Conservation (phyloP, 192 early-diverging fungal species). For the Backusella liffmaniae region DNA sequence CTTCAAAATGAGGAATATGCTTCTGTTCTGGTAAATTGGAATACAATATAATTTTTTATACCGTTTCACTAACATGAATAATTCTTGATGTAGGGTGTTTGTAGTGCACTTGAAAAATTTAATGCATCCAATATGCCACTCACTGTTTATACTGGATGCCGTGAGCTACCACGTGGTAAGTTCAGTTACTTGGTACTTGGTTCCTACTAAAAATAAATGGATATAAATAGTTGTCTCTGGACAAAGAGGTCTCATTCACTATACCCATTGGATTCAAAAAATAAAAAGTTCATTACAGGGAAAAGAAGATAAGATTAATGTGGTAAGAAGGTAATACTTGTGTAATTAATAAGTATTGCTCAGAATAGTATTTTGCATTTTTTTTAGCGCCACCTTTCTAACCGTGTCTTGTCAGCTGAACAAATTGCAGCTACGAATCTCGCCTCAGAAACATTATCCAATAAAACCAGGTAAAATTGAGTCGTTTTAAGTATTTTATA, state of each 20-base stretch:
- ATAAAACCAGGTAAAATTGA: background rate
- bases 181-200: background rate
- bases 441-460: background rate
- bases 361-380: background rate
- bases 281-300: background rate
- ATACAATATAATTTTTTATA: background rate
- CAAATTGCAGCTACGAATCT: background rate
- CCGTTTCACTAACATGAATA: background rate
- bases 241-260: background rate
- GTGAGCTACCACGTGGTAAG: background rate
- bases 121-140: background rate
- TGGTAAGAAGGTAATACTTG: background rate
- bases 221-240: background rate
- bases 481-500: background rate
- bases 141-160: slow-evolving; percentile 1
- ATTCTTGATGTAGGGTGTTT: background rate
- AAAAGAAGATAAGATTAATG: background rate
- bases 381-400: background rate
- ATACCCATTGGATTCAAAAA: background rate
- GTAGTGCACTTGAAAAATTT: slow-evolving; percentile 3
- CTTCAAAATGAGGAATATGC: background rate
- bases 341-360: background rate
- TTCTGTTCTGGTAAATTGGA: background rate
- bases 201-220: background rate
- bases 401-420: slow-evolving; percentile 4